Conservation (phyloP, 208 protist species). For the Balamuthia mandrillaris region DNA sequence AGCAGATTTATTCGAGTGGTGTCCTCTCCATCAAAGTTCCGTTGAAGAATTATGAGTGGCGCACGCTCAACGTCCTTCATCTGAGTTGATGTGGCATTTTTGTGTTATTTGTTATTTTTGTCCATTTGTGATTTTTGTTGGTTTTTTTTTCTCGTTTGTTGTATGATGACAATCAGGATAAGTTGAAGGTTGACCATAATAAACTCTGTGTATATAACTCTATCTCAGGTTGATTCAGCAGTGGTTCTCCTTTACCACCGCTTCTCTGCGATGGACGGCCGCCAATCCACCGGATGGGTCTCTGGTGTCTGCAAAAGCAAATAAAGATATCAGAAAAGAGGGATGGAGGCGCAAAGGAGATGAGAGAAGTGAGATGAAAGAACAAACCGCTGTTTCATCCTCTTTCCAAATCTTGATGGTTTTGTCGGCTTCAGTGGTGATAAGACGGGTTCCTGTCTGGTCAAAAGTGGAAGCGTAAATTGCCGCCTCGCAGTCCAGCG, state of each 20-base stretch:
- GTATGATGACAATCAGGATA: neutral
- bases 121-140: neutral
- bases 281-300: neutral
- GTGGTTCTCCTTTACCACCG: neutral
- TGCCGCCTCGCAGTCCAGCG: slow-evolving; percentile 84
- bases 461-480: slow-evolving; percentile 90
- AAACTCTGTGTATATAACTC: neutral
- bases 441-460: slow-evolving; percentile 91
- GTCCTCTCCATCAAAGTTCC: slow-evolving; percentile 33
- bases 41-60: neutral
- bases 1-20: slow-evolving; percentile 19
- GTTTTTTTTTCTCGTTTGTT: neutral
- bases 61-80: slow-evolving; percentile 20
- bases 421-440: slow-evolving; percentile 98
- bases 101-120: neutral
- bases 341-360: neutral
- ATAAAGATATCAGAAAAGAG: neutral
- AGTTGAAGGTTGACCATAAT: neutral
- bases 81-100: neutral
- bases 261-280: neutral
- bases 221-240: neutral
- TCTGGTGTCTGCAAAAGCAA: neutral
- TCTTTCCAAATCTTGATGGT: slow-evolving; percentile 82
- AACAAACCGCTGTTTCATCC: slow-evolving; percentile 35
- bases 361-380: neutral